phyloP scores from a whole-genome alignment of 202 grass and related monocot species.

The Zoysia matrella region DNA sequence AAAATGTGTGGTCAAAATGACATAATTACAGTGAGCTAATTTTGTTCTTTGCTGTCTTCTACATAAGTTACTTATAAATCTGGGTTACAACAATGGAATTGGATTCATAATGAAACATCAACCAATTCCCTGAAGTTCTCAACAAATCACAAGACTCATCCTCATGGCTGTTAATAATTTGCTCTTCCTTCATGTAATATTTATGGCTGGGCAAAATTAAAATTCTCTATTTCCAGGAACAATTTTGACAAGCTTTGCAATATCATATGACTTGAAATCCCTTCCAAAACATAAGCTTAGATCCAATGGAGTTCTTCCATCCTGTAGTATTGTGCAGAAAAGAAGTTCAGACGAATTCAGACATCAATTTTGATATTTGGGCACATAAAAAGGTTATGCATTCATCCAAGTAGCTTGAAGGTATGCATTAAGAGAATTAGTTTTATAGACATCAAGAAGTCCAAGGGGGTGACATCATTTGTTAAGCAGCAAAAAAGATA shows the following conservation, averaged over 20 bases:
- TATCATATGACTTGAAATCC: constrained; percentile 96
- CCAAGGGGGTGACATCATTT: not conserved
- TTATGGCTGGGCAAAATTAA: constrained; percentile 20
- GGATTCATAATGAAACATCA: not conserved
- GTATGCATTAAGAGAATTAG: not conserved
- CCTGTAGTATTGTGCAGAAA: constrained; percentile 44
- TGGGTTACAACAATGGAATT: not conserved
- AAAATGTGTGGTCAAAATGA: not conserved
- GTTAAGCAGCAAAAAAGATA: not conserved
- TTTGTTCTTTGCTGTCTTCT: not conserved
- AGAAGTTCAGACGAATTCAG: not conserved
- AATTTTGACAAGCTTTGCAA: constrained; percentile 89
- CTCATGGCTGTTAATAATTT: not conserved
- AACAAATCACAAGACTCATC: not conserved
- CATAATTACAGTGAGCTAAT: not conserved
- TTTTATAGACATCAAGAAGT: not conserved
- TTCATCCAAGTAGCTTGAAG: not conserved
- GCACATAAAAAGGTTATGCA: not conserved
- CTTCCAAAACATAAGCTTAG: constrained; percentile 90
- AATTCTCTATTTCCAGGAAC: constrained; percentile 64
- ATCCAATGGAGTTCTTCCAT: constrained; percentile 87
- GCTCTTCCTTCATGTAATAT: not conserved
- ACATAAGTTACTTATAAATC: constrained; percentile 9
- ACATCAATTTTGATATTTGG: not conserved
- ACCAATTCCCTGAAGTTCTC: not conserved